Base-by-base conservation (phyloP, 441 rosid species). In the Eutrema salsugineum region DNA sequence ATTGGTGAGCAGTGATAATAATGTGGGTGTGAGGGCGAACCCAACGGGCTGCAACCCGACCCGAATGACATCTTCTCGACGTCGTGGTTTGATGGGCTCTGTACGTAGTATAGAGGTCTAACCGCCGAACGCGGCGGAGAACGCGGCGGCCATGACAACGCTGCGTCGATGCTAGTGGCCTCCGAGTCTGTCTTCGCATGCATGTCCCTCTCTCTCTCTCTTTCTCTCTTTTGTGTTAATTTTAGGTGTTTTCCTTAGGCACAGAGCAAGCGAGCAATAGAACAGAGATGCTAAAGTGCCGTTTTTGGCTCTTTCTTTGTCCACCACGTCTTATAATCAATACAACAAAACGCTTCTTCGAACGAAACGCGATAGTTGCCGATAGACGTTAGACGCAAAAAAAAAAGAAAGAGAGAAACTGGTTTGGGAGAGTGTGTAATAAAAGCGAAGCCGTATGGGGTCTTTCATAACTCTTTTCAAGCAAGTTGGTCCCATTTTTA, bases 41-140 rank as follows among this genome's bases (percentile, higher is more conserved):
- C 91, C 24, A 70, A 43, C 2, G 96, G 95, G 71, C 86, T 85
- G 5, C 73, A 75, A 72, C 85, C 85, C 0, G 97, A 91, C 30
- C 91, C 98, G 76, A 83, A 89, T 0, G 98, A 94, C 98, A 91
- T 91, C 76, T 94, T 94, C 84, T 91, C 87, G 7, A 61, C 90
- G 77, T 93, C 97, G 62, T 88, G 91, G 79, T 91, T 88, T 8
- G 98, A 91, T 0, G 97, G 97, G 75, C 98, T 94, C 49, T 90
- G 96, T 6, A 94, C 88, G 81, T 90, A 94, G 86, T 94, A 91
- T 7, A 90, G 71, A 5, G 92, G 91, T 77, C 94, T 59, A 27
- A 19, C 36, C 43, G 78, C 40, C 9, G 68, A 59, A 39, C 88
- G 65, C 0, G 89, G 74, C 3, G 86, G 86, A n/a, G 96, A 87